Evolutionary conservation across 257 asterid species (phyloP).

Genomic region (Datura wrightii): DNA sequence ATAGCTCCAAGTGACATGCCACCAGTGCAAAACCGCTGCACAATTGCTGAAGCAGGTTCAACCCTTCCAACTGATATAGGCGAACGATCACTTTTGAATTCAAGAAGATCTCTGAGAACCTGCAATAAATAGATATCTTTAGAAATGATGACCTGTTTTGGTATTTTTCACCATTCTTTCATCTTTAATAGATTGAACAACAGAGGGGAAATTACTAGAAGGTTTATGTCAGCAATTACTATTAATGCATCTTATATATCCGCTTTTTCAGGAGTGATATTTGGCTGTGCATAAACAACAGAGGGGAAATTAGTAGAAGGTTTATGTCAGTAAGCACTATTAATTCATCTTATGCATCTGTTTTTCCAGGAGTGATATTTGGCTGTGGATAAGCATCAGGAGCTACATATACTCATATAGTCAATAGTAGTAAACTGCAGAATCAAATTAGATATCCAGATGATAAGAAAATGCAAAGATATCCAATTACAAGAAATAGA

Average conservation of each 20-base stretch:
- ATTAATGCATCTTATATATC: slow-evolving; percentile 19
- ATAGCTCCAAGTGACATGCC: slow-evolving; percentile 99
- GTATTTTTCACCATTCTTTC: slow-evolving; percentile 1
- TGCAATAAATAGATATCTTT: slow-evolving; percentile 40
- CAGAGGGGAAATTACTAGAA: slow-evolving; percentile 10
- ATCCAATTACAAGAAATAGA: slow-evolving; percentile 22
- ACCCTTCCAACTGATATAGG: slow-evolving; percentile 97
- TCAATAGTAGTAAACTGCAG: background rate
- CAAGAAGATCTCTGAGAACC: slow-evolving; percentile 98
- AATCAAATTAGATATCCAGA: slow-evolving; percentile 20
- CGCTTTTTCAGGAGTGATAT: background rate
- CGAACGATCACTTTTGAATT: slow-evolving; percentile 77
- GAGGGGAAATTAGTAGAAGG: slow-evolving; percentile 10
- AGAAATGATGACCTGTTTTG: background rate
- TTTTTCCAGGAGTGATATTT: background rate
- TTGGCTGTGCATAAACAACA: background rate
- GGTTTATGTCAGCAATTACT: background rate
- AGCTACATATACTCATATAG: background rate
- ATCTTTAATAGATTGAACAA: slow-evolving; percentile 9
- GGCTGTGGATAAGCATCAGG: slow-evolving; percentile 17
- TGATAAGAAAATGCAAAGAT: slow-evolving; percentile 21
- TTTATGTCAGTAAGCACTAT: background rate
- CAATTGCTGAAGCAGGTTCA: slow-evolving; percentile 90
- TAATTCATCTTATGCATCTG: slow-evolving; percentile 3
- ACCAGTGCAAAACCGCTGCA: slow-evolving; percentile 95